These are phyloP conservation scores for Rhodotorula sp. DNA, from an alignment of 1,284 basidiomycete species.

Conservation along the genomic window DNA sequence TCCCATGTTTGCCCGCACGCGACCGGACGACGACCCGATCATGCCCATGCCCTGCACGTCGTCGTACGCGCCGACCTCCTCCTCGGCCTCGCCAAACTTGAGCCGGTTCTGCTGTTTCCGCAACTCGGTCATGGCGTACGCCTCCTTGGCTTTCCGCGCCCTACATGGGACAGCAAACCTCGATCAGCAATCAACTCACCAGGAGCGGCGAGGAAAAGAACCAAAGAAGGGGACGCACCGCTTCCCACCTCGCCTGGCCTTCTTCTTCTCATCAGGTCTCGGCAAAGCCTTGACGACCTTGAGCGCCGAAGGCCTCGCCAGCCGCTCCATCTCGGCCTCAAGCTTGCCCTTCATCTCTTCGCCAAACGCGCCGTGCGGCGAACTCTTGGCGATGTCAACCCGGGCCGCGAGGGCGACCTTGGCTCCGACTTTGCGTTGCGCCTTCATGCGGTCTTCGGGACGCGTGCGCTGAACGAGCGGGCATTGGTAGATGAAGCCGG, in stretches of 20 bases:
- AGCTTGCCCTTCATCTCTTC: constrained; percentile 76
- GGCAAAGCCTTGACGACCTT: constrained; percentile 93
- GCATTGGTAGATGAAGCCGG: constrained; percentile 94
- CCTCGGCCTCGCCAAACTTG: constrained; percentile 91
- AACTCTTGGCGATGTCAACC: constrained; percentile 80
- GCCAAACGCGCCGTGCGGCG: constrained; percentile 74
- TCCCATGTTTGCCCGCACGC: constrained; percentile 77
- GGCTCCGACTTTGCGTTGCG: constrained; percentile 88
- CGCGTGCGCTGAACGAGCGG: constrained; percentile 80
- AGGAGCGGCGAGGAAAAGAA: not conserved
- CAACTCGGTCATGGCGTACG: constrained; percentile 92
- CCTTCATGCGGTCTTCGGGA: constrained; percentile 85
- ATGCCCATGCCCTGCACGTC: constrained; percentile 96
- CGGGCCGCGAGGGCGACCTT: constrained; percentile 87
- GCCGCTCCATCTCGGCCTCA: constrained; percentile 83
- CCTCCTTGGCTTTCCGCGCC: constrained; percentile 94
- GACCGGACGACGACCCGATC: constrained; percentile 81
- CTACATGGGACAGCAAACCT: constrained; percentile 51
- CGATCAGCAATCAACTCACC: too few species aligned
- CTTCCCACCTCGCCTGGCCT: constrained; percentile 88
- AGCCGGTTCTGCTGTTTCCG: constrained; percentile 96
- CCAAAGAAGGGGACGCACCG: constrained; percentile 57
- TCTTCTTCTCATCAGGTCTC: constrained; percentile 91
- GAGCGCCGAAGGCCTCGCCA: constrained; percentile 88
- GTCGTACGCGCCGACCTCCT: constrained; percentile 94